These are phyloP conservation scores for Pyrenophora teres DNA, from an alignment of 2,329 filamentous ascomycete species.

Conservation along the genomic window DNA sequence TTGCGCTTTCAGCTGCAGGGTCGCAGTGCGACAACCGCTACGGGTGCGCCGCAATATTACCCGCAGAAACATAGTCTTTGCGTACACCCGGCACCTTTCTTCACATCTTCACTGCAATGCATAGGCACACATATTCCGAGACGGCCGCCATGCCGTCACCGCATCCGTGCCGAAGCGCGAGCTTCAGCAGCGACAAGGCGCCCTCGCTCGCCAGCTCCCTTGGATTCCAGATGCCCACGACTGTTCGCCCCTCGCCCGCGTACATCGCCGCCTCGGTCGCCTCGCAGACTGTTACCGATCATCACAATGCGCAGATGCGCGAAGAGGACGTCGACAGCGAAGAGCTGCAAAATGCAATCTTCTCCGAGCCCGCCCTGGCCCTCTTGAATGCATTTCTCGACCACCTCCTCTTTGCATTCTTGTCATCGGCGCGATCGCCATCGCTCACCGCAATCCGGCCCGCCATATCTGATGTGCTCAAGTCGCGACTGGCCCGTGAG, in stretches of 20 bases:
- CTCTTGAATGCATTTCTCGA: slow-evolving; percentile 93
- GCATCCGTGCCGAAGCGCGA: slow-evolving; percentile 51
- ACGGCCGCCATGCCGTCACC: slow-evolving; percentile 41
- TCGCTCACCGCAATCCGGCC: slow-evolving; percentile 75
- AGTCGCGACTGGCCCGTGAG: slow-evolving; percentile 84
- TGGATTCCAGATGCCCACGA: slow-evolving; percentile 65
- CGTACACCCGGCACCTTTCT: no score
- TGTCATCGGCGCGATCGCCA: slow-evolving; percentile 79
- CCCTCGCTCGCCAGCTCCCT: slow-evolving; percentile 62
- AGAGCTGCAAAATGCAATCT: slow-evolving; percentile 69
- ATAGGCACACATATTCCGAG: slow-evolving; percentile 44
- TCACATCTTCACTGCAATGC: slow-evolving; percentile 25
- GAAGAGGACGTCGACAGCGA: slow-evolving; percentile 66
- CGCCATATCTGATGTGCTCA: slow-evolving; percentile 84
- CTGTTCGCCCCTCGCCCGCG: slow-evolving; percentile 75
- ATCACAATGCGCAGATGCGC: slow-evolving; percentile 76
- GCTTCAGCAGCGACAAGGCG: slow-evolving; percentile 69
- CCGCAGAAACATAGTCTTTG: neutral
- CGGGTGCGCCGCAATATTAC: slow-evolving; percentile 1
- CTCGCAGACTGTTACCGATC: slow-evolving; percentile 87
- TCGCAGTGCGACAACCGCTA: slow-evolving; percentile 15
- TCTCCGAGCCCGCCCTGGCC: slow-evolving; percentile 72
- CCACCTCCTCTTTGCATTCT: slow-evolving; percentile 87
- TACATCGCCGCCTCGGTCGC: slow-evolving; percentile 90
- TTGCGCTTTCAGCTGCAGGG: slow-evolving; percentile 20